Conservation (phyloP, 106 monocot species). For the Phalaenopsis equestris region DNA sequence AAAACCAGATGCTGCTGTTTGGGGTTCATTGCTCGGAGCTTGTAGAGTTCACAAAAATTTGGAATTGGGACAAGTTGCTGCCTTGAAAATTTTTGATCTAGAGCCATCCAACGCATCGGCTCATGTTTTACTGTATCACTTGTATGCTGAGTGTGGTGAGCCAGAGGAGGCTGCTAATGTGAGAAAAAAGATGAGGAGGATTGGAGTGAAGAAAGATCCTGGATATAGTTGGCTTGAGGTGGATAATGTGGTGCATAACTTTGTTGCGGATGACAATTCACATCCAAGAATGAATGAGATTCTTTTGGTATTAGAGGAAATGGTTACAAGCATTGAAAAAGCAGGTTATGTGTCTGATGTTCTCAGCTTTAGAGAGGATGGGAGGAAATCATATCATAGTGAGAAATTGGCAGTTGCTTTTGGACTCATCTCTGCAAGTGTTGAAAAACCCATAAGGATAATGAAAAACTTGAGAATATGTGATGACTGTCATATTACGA, state of each 20-base stretch:
- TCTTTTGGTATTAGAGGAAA: slow-evolving; percentile 24
- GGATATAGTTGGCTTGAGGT: slow-evolving; percentile 20
- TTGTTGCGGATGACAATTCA: slow-evolving; percentile 12
- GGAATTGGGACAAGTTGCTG: slow-evolving; percentile 8
- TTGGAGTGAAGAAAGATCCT: slow-evolving; percentile 11
- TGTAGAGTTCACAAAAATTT: slow-evolving; percentile 16
- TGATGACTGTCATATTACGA: slow-evolving; percentile 46
- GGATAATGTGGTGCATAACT: slow-evolving; percentile 7
- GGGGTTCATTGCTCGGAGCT: slow-evolving; percentile 18
- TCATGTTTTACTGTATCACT: slow-evolving; percentile 10
- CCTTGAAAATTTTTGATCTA: slow-evolving; percentile 15
- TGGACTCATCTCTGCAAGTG: slow-evolving; percentile 47
- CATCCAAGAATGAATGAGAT: slow-evolving; percentile 36
- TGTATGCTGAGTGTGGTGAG: slow-evolving; percentile 8
- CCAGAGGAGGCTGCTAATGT: slow-evolving; percentile 7
- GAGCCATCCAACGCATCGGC: slow-evolving; percentile 6
- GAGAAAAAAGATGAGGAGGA: slow-evolving; percentile 6
- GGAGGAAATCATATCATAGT: slow-evolving; percentile 40
- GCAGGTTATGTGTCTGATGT: slow-evolving; percentile 8
- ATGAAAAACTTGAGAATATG: slow-evolving; percentile 82
- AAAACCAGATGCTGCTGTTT: slow-evolving; percentile 15
- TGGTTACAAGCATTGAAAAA: slow-evolving; percentile 36
- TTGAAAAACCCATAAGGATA: slow-evolving; percentile 51
- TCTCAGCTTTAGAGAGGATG: not conserved
- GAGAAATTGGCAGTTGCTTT: slow-evolving; percentile 67